Base-by-base conservation (phyloP, 1,284 basidiomycete genomes). In the Rhizopogon parksii region DNA sequence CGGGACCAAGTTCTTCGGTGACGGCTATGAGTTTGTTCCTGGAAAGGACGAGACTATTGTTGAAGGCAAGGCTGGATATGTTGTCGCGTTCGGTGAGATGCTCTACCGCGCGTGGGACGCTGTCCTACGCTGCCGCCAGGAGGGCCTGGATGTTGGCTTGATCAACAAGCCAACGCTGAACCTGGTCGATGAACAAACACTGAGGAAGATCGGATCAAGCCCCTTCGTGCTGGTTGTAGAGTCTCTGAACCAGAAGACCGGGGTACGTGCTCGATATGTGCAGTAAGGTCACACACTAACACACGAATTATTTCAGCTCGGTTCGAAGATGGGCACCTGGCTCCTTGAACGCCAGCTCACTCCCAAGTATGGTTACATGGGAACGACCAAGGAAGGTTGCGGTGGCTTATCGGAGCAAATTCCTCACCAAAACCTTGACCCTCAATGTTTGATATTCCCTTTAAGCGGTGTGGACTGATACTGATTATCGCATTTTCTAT, bases 161-260 rank as follows among this genome's bases (percentile, higher is more conserved):
- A 79, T 92, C 68, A 91, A 91, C 74, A 92, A 92, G 71, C 74
- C 86, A 9, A 86, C 85, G 36, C 71, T 92, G 56, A 91, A 91
- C 67, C 64, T 90, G 38, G 80, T 91, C 14, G 89, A 92, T 66
- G 90, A 92, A 66, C 67, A 86, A 79, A 72, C 70, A 14, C 79
- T 88, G 59, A 76, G 65, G 65, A 88, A 88, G 73, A 77, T 86
- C 49, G 89, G 90, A 15, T 63, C 72, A 21, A 83, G 76, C 57
- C 78, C 76, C 35, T 91, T 91, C 67, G 87, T 91, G 19, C 77
- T 92, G 35, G 80, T 91, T 37, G 88, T 86, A 19, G 90, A 92
- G 70, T 85, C 86, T n/a, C 73, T 87, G 52, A 91, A 88, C 73
- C 84, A 86, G 69, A 89, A 88, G 79, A 92, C 89, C 11, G 89